phyloP scores from a whole-genome alignment of 768 basidiomycete genomes.

The Xanthoconium stramineum region DNA sequence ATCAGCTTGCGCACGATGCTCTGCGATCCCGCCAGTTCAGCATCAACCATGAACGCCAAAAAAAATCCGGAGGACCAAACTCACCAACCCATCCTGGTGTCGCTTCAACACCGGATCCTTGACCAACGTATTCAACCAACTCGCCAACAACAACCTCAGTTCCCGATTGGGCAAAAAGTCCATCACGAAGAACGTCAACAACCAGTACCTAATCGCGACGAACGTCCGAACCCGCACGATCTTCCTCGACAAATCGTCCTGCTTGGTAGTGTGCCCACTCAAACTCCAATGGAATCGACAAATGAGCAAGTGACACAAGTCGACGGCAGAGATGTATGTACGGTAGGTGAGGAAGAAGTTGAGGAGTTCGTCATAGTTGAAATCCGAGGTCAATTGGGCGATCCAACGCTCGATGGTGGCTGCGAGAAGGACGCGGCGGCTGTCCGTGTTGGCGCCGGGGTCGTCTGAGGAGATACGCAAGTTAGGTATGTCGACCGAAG shows the following conservation, averaged over 20 bases:
- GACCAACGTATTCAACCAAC: constrained; percentile 78
- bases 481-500: constrained; percentile 27
- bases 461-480: constrained; percentile 22
- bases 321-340: constrained; percentile 74
- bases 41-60: neutral
- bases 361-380: constrained; percentile 83
- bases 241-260: constrained; percentile 68
- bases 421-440: constrained; percentile 61
- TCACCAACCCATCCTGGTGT: constrained; percentile 68
- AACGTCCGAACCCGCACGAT: constrained; percentile 88
- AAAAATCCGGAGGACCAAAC: constrained; percentile 23
- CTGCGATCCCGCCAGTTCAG: constrained; percentile 35
- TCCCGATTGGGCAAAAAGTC: constrained; percentile 84
- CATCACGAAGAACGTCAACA: constrained; percentile 84
- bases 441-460: constrained; percentile 28
- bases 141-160: constrained; percentile 65
- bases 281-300: constrained; percentile 90
- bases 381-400: constrained; percentile 81
- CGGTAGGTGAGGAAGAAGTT: constrained; percentile 93
- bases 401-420: constrained; percentile 94
- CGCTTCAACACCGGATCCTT: constrained; percentile 67
- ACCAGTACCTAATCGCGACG: constrained; percentile 87
- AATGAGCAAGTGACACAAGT: constrained; percentile 78
- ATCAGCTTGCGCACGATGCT: constrained; percentile 78
- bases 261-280: constrained; percentile 28